phyloP scores from a whole-genome alignment of 305 asterid genomes.

The Rubia tinctorum region DNA sequence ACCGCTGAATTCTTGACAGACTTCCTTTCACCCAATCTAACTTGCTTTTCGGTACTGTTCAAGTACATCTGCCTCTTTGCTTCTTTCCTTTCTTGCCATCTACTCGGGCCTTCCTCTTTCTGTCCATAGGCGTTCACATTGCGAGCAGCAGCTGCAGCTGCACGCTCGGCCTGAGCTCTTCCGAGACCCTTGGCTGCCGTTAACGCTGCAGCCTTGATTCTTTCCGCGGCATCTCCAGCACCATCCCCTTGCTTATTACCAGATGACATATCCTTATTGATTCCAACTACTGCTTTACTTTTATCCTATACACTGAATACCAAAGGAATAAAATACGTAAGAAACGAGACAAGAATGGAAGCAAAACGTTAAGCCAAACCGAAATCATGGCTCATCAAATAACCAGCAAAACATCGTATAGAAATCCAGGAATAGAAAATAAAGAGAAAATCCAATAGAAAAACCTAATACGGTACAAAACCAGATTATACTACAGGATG shows the following conservation, averaged over 20 bases:
- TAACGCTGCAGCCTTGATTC: constrained; percentile 83
- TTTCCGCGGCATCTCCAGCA: constrained; percentile 70
- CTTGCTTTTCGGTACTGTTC: constrained; percentile 96
- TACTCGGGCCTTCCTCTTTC: constrained; percentile 97
- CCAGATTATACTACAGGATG: neutral
- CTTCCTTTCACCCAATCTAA: constrained; percentile 84
- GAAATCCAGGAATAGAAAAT: neutral
- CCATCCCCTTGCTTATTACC: constrained; percentile 75
- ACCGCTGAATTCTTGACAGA: constrained; percentile 52
- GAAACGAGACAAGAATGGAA: too few species aligned
- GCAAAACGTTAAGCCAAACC: neutral
- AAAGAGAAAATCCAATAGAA: neutral
- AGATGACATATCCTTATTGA: constrained; percentile 39
- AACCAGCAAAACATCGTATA: neutral
- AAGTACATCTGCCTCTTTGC: constrained; percentile 98
- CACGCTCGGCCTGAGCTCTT: constrained; percentile 97
- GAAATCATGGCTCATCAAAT: neutral
- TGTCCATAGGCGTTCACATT: constrained; percentile 98
- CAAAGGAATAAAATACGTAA: neutral
- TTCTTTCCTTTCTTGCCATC: constrained; percentile 99
- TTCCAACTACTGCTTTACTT: neutral
- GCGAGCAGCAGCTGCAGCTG: constrained; percentile 90
- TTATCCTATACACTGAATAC: neutral
- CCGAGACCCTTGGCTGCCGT: constrained; percentile 96
- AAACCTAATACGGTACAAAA: neutral